phyloP scores from a whole-genome alignment of 805 yeast genomes.

The Kodamaea sagamina region DNA sequence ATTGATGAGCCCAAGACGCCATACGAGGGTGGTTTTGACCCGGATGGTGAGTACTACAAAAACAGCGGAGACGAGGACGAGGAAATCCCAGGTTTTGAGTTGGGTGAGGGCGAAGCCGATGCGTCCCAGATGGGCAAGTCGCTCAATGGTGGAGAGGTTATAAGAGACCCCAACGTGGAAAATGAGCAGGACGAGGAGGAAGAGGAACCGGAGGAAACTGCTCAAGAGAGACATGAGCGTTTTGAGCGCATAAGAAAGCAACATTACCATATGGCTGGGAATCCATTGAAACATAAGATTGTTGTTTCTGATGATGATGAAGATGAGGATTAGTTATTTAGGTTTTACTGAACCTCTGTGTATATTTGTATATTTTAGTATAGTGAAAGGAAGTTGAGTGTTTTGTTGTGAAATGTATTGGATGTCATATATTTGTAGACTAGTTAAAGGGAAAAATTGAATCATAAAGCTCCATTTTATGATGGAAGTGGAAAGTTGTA shows the following conservation, averaged over 20 bases:
- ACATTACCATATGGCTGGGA: conserved; percentile 68
- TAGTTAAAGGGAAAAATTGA: too few species aligned
- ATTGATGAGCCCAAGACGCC: conserved; percentile 97
- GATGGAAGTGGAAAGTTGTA: too few species aligned
- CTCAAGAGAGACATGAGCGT: conserved; percentile 61
- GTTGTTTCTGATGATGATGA: conserved; percentile 30
- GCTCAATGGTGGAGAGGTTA: conserved; percentile 45
- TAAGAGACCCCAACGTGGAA: conserved; percentile 32
- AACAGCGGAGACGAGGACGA: conserved; percentile 51
- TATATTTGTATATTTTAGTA: neutral
- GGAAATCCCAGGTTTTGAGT: conserved; percentile 51
- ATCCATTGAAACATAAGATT: conserved; percentile 42
- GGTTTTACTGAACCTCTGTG: neutral
- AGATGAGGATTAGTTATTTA: conserved; percentile 7
- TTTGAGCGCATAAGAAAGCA: conserved; percentile 80
- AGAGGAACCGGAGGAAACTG: conserved; percentile 39
- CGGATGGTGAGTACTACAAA: conserved; percentile 75
- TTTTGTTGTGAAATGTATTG: too few species aligned
- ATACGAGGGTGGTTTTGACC: conserved; percentile 85
- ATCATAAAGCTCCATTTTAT: too few species aligned
- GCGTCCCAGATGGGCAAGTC: conserved; percentile 27
- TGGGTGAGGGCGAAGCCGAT: conserved; percentile 58
- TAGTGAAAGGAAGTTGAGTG: too few species aligned
- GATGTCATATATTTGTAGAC: too few species aligned
- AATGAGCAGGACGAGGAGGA: conserved; percentile 42